Evolutionary conservation across 345 rosid genomes (phyloP).

Genomic region (Camelina sativa): DNA sequence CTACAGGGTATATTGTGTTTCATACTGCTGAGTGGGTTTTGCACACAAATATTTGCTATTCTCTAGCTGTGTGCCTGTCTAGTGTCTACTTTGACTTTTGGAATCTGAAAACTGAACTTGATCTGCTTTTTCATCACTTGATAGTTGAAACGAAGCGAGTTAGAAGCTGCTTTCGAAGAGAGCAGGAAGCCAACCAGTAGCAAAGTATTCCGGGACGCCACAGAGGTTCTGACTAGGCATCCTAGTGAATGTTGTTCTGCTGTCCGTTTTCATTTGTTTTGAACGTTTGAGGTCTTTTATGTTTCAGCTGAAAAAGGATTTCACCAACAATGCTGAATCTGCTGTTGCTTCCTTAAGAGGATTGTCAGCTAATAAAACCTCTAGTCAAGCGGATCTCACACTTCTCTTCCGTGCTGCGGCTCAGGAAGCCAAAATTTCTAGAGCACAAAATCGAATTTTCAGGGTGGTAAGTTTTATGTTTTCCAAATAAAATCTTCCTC

Average conservation of each 20-base stretch:
- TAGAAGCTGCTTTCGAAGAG: slow-evolving; percentile 34
- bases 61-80: slow-evolving; percentile 10
- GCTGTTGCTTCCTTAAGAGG: slow-evolving; percentile 62
- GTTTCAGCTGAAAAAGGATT: slow-evolving; percentile 74
- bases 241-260: slow-evolving; percentile 18
- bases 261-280: not conserved
- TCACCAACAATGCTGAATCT: slow-evolving; percentile 76
- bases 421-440: slow-evolving; percentile 83
- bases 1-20: slow-evolving; percentile 59
- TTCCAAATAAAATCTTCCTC: not conserved
- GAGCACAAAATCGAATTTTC: slow-evolving; percentile 69
- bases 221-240: slow-evolving; percentile 19
- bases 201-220: slow-evolving; percentile 27
- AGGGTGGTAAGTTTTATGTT: slow-evolving; percentile 66
- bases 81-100: slow-evolving; percentile 16
- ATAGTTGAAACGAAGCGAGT: slow-evolving; percentile 62
- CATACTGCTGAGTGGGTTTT: slow-evolving; percentile 6
- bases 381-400: slow-evolving; percentile 87
- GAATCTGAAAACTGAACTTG: not conserved
- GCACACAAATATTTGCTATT: slow-evolving; percentile 4
- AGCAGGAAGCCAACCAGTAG: slow-evolving; percentile 26
- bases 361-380: slow-evolving; percentile 62
- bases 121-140: slow-evolving; percentile 30
- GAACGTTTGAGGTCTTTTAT: not conserved
- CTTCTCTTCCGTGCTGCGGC: slow-evolving; percentile 77